phyloP scores from a whole-genome alignment of 1,284 basidiomycete genomes.

The Papiliotrema fonsecae region DNA sequence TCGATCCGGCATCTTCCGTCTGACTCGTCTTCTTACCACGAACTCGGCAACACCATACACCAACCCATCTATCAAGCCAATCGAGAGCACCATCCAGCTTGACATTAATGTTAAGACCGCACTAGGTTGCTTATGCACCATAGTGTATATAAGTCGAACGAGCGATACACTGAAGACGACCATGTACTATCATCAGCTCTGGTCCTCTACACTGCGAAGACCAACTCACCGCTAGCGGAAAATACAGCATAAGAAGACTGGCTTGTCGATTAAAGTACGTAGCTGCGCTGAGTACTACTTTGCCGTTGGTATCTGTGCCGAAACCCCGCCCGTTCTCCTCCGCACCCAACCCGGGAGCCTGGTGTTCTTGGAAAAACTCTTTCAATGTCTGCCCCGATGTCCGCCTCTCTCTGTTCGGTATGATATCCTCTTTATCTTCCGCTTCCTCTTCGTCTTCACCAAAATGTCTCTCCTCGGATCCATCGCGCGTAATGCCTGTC shows the following conservation, averaged over 20 bases:
- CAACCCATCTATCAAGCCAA: background rate
- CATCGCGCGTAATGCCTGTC: too few species aligned
- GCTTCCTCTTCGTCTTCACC: background rate
- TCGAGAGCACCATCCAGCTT: slow-evolving; percentile 33
- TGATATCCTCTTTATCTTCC: slow-evolving; percentile 4
- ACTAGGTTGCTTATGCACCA: slow-evolving; percentile 24
- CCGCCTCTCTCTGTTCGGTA: slow-evolving; percentile 3
- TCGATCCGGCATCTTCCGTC: slow-evolving; percentile 34
- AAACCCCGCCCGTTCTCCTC: slow-evolving; percentile 3
- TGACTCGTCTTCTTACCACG: slow-evolving; percentile 33
- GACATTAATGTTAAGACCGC: slow-evolving; percentile 29
- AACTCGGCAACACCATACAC: slow-evolving; percentile 40
- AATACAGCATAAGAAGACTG: slow-evolving; percentile 44
- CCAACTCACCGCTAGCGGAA: slow-evolving; percentile 42
- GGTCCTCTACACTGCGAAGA: background rate
- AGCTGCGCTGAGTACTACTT: slow-evolving; percentile 28
- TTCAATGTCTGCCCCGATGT: slow-evolving; percentile 20
- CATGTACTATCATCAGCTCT: slow-evolving; percentile 28
- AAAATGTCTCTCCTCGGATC: too few species aligned
- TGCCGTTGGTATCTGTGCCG: background rate
- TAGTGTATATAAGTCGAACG: slow-evolving; percentile 38
- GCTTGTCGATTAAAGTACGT: slow-evolving; percentile 46
- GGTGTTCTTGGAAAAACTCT: slow-evolving; percentile 35
- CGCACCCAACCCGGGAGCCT: slow-evolving; percentile 5
- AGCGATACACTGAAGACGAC: slow-evolving; percentile 39